Base-by-base conservation (phyloP, 1,284 basidiomycete genomes). In the Salmacisia buchloeana region DNA sequence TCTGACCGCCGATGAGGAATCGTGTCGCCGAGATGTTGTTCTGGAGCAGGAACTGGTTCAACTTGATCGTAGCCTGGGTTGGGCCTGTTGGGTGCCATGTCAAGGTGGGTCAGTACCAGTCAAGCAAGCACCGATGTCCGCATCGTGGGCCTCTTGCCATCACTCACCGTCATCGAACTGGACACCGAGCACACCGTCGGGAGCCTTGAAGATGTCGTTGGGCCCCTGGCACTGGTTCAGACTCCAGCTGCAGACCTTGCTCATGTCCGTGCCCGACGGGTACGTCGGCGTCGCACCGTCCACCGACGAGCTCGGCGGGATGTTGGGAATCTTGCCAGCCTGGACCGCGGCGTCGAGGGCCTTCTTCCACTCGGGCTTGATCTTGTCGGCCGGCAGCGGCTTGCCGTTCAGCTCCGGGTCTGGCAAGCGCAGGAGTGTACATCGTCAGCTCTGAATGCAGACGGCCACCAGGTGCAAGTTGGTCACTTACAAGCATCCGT, bases 321-420 rank as follows among this genome's bases (percentile, higher is more conserved):
- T 83, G 72, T 86, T 75, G 10, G 91, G 90, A 61, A 92, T 90
- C 71, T 85, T 85, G 57, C 88, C 88, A 5, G 86, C 85, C 49
- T 54, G 10, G 49, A 54, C 49, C 15, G 49, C 49, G 18, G 49
- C 49, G 25, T 54, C 27, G 29, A 54, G 49, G 21, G 49, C 49
- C 5, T 27, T 31, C 49, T 54, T 54, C 49, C 49, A 54, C 31
- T 54, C 49, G 13, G 36, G 36, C 35, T 36, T 39, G 35, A 18
- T 0, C 23, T 58, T 18, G 18, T 23, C n/a, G n/a, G 6, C 56
- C 21, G 21, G 15, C 21, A 58, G n/a, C 7, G 34, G 35, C 35
- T 39, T 38, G n/a, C 56, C 56, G 25, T 39, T 23, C 18, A 58
- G 56, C 4, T 31, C 33, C 13, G 36, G 35, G 35, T 36, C 56